These are phyloP conservation scores for Podila horticola DNA, from an alignment of 192 early-diverging fungal genomes.

Conservation along the genomic window DNA sequence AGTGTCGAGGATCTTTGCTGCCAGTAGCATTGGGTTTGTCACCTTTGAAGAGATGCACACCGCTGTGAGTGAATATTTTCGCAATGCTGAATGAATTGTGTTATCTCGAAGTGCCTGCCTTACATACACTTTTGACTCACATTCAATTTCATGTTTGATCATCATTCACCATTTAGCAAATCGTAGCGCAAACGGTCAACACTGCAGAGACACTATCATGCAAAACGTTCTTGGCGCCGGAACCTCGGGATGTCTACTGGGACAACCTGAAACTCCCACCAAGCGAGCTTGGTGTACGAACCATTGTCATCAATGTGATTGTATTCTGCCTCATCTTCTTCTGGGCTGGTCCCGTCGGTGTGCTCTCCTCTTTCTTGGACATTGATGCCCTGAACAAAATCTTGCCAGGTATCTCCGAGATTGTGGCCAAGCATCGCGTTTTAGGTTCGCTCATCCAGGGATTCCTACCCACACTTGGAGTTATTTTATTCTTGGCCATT, in stretches of 20 bases:
- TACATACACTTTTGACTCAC: background rate
- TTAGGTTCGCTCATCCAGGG: slow-evolving; percentile 71
- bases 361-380: slow-evolving; percentile 73
- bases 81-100: background rate
- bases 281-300: slow-evolving; percentile 63
- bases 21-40: slow-evolving; percentile 80
- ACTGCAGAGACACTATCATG: slow-evolving; percentile 74
- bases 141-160: too few species aligned
- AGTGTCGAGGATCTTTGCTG: slow-evolving; percentile 48
- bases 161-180: slow-evolving; percentile 48
- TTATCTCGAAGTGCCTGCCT: background rate
- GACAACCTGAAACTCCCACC: slow-evolving; percentile 73
- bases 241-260: slow-evolving; percentile 84
- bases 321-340: slow-evolving; percentile 76
- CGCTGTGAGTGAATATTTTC: slow-evolving; percentile 57
- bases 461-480: slow-evolving; percentile 76
- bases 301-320: slow-evolving; percentile 61
- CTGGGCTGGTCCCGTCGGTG: slow-evolving; percentile 76
- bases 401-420: slow-evolving; percentile 66
- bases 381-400: slow-evolving; percentile 66
- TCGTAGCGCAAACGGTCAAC: slow-evolving; percentile 74
- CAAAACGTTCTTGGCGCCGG: slow-evolving; percentile 72
- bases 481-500: slow-evolving; percentile 76
- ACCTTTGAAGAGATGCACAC: slow-evolving; percentile 77
- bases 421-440: slow-evolving; percentile 60